phyloP scores from a whole-genome alignment of 306 rosid species.

The Psophocarpus tetragonolobus region DNA sequence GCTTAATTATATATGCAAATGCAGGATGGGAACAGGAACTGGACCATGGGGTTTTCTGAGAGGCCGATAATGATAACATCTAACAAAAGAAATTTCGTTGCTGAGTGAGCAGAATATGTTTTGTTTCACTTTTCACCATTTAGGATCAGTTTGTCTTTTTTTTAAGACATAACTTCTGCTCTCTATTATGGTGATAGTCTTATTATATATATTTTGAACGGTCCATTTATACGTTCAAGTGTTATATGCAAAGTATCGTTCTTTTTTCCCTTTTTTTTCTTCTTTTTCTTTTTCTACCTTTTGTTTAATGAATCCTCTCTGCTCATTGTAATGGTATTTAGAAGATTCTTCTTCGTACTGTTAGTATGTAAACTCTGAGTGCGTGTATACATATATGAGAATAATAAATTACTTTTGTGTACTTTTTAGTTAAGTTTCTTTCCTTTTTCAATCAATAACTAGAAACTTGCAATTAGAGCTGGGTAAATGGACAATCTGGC shows the following conservation, averaged over 20 bases:
- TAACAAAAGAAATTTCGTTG: constrained; percentile 2
- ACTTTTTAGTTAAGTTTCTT: background rate
- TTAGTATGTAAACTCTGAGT: constrained; percentile 30
- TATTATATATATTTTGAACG: background rate
- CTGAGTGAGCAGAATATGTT: background rate
- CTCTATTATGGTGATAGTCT: constrained; percentile 6
- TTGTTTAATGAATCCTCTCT: background rate
- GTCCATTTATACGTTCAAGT: constrained; percentile 32
- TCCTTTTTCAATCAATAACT: background rate
- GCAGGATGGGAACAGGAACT: constrained; percentile 95
- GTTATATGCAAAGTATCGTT: background rate
- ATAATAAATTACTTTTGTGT: constrained; percentile 26
- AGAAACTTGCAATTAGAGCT: background rate
- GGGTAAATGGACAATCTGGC: too few species aligned
- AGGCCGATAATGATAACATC: constrained; percentile 15
- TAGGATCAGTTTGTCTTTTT: constrained; percentile 8
- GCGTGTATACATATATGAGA: constrained; percentile 10
- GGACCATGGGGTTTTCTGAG: constrained; percentile 94
- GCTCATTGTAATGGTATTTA: constrained; percentile 10
- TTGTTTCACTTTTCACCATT: constrained; percentile 10
- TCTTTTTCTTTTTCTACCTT: background rate
- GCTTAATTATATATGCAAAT: background rate
- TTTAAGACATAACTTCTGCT: background rate
- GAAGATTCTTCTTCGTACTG: constrained; percentile 31
- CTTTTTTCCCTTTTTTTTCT: background rate